Base-by-base conservation (phyloP, 1,284 basidiomycete species). In the Athelia sp. region DNA sequence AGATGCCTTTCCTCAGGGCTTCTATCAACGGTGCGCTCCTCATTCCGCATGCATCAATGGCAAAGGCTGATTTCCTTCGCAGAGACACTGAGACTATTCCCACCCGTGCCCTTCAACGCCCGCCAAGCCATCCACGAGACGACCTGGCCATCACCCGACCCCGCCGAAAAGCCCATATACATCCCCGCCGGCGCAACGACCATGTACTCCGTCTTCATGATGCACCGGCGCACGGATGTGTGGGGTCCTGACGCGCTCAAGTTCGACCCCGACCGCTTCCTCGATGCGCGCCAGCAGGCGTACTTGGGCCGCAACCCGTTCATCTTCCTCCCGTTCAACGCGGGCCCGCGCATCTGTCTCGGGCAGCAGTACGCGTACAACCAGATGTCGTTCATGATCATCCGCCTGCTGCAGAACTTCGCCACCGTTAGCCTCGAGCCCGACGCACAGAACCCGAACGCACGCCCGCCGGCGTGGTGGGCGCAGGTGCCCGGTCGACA, bases 1-100 rank as follows among this genome's bases (percentile, higher is more conserved):
- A 58, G 2, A 64, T 68, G 57, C 64, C 60, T 48, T 68, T 65
- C 47, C 48, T 66, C 14, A 54, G 64, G 18, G 64, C 64, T 11
- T 57, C 66, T 3, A 57, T 66, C 43, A 66, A 66, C 43, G 64
- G 60, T 61, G 15, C 17, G 49, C 42, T 40, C n/a, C n/a, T n/a
- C n/a, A n/a, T n/a, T n/a, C n/a, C n/a, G n/a, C n/a, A n/a, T n/a
- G n/a, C n/a, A n/a, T n/a, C n/a, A n/a, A n/a, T n/a, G n/a, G n/a
- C n/a, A n/a, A n/a, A n/a, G n/a, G n/a, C n/a, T 43, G 4, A 40
- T 18, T 45, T 47, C 2, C 40, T 24, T n/a, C 45, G 19, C 53
- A 79, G 81, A 85, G 62, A 79, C 78, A 0, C 62, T 84, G 47
- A 69, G 82, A n/a, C 62, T 86, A 17, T 83, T 78, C 60, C 82